Evolutionary conservation across 2,329 filamentous ascomycete species (phyloP).

Genomic region (Paraphaeosphaeria minitans): DNA sequence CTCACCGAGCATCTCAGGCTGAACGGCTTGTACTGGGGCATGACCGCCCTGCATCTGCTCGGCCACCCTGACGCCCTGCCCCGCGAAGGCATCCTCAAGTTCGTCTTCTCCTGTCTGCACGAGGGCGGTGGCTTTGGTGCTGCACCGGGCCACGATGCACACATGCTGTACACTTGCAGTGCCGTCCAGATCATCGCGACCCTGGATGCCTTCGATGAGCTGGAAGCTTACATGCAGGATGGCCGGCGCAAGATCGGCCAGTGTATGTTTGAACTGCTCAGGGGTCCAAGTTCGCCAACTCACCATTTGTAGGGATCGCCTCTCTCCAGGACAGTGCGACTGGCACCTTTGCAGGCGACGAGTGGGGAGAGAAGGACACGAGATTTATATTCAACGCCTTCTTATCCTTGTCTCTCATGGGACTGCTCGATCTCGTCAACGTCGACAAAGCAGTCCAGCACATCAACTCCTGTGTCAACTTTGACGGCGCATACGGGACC

Average conservation of each 20-base stretch:
- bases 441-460: conserved; percentile 80
- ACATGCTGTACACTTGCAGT: conserved; percentile 95
- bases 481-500: conserved; percentile 92
- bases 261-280: conserved; percentile 64
- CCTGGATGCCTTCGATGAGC: conserved; percentile 80
- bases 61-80: conserved; percentile 81
- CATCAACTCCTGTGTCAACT: conserved; percentile 83
- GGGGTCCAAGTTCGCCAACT: conserved; percentile 24
- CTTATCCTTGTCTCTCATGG: conserved; percentile 85
- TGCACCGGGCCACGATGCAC: conserved; percentile 90
- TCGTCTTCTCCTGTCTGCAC: conserved; percentile 93
- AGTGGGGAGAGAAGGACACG: conserved; percentile 96
- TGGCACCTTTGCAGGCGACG: conserved; percentile 89
- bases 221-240: conserved; percentile 70
- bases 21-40: conserved; percentile 95
- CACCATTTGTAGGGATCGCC: conserved; percentile 68
- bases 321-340: conserved; percentile 77
- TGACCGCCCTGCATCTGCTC: conserved; percentile 86
- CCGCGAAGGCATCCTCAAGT: conserved; percentile 80
- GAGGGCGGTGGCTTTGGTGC: conserved; percentile 90
- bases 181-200: conserved; percentile 91
- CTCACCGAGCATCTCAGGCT: conserved; percentile 94
- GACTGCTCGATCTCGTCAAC: conserved; percentile 73
- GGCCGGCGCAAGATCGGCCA: conserved; percentile 75
- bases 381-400: conserved; percentile 91